These are phyloP conservation scores for Pleurotus giganteus DNA, from an alignment of 768 basidiomycete genomes.

Conservation along the genomic window DNA sequence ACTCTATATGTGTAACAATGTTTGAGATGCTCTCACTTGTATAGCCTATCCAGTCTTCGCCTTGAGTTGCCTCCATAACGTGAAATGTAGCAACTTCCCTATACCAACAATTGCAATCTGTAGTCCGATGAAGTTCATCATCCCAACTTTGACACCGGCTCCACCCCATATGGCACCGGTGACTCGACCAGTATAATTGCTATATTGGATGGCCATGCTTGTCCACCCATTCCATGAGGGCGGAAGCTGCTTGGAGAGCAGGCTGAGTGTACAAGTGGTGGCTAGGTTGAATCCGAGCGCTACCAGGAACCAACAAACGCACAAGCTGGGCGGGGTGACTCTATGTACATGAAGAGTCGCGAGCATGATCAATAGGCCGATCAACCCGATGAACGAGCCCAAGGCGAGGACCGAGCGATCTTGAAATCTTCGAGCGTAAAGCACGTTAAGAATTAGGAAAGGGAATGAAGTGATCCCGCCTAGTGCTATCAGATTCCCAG, in stretches of 20 bases:
- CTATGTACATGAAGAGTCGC: conserved; percentile 12
- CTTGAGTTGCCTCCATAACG: conserved; percentile 63
- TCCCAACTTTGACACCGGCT: conserved; percentile 56
- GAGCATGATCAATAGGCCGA: conserved; percentile 14
- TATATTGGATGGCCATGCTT: conserved; percentile 64
- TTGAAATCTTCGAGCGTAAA: conserved; percentile 41
- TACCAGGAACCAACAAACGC: conserved; percentile 70
- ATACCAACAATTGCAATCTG: conserved; percentile 61
- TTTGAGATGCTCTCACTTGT: no score
- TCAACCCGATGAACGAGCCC: conserved; percentile 23
- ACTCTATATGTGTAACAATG: neutral
- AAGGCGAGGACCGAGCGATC: conserved; percentile 46
- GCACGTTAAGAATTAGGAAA: conserved; percentile 47
- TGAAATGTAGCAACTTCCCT: conserved; percentile 50
- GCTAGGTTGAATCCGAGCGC: conserved; percentile 74
- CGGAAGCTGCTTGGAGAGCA: conserved; percentile 69
- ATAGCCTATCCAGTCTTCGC: conserved; percentile 53
- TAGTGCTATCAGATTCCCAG: conserved; percentile 49
- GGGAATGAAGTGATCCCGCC: conserved; percentile 48
- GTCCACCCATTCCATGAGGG: conserved; percentile 55
- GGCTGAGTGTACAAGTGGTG: conserved; percentile 65
- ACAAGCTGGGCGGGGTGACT: conserved; percentile 30
- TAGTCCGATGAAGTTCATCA: conserved; percentile 56
- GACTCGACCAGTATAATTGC: conserved; percentile 65
- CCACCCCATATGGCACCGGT: conserved; percentile 71